Evolutionary conservation across 176 grass and related monocot species (phyloP), one percentile per base, ranked within the genome.

Genomic region (Musa troglodytarum): DNA sequence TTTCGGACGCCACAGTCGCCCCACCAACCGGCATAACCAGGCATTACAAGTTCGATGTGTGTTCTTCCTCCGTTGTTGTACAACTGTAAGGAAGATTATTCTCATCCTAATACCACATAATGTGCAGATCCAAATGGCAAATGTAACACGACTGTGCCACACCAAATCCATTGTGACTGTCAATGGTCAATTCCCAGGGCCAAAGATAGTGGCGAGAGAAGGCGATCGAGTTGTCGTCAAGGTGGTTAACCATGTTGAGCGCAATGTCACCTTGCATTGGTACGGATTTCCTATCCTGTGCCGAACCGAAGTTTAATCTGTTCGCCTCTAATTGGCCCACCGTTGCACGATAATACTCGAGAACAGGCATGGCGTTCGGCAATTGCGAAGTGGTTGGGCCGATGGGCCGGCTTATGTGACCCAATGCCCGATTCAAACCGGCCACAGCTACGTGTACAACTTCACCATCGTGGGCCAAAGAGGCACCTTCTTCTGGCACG

Each of bases 201-300:
- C 67, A 16, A 69, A 69, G 29, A 69, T 50, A 3, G 67, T 69
- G 13, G 34, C 29, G 11, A 69, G 67, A 69, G 67, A 69, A 69
- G 67, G 67, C 7, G 67, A 69, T 15, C 67, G 67, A 16, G 28
- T 69, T 19, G 67, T 69, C 15, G 67, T 69, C 8, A 69, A 69
- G 29, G 67, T 69, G 29, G 29, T 69, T 15, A 69, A 69, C 67
- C 67, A 69, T 19, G 67, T 69, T 0, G 26, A 50, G 12, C 17
- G 50, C 15, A 69, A 69, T 49, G 29, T 69, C 67, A 69, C 67
- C 67, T 14, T 69, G 15, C 67, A 69, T 49, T 69, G 67, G 67
- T 69, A 69, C 19, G 61, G 12, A 63, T 63, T 24, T 19, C 61
- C 9, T 11, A 24, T 14, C 17, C 11, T 58, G 55, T 14, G 7